Conservation (phyloP, 768 basidiomycete genomes). For the Podaxis mareebaensis region DNA sequence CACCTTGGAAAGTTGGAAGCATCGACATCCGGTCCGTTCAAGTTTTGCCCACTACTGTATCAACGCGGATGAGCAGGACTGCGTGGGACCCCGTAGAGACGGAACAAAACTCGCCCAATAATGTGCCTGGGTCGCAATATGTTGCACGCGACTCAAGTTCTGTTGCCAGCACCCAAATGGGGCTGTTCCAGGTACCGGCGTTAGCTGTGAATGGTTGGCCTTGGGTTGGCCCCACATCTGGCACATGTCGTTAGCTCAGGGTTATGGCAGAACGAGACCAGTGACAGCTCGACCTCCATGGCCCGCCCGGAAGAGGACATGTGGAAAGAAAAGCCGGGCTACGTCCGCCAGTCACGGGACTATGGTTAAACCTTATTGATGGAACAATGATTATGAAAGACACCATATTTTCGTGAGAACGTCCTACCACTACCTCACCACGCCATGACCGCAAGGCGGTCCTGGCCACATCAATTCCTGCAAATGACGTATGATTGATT, state of each 20-base stretch:
- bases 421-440: no score
- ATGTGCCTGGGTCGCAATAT: not conserved
- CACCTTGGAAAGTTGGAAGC: no score
- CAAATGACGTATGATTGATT: no score
- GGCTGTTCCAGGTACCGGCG: not conserved
- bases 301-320: not conserved
- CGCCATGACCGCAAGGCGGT: no score
- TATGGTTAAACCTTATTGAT: no score
- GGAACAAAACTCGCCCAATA: not conserved
- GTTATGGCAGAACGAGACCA: not conserved
- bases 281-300: not conserved
- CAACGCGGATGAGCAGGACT: not conserved
- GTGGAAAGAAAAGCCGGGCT: not conserved
- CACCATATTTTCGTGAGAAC: no score
- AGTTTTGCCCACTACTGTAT: no score
- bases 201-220: not conserved
- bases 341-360: no score
- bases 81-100: not conserved
- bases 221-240: not conserved
- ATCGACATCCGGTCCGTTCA: no score
- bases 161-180: not conserved
- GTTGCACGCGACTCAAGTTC: not conserved
- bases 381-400: no score
- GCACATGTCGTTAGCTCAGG: not conserved
- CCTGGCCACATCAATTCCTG: no score